A percentile compares a stretch with the other conserved stretches of the same genome.
phyloP scores from a whole-genome alignment of 2,329 filamentous ascomycete species.

The Colletotrichum sp. region DNA sequence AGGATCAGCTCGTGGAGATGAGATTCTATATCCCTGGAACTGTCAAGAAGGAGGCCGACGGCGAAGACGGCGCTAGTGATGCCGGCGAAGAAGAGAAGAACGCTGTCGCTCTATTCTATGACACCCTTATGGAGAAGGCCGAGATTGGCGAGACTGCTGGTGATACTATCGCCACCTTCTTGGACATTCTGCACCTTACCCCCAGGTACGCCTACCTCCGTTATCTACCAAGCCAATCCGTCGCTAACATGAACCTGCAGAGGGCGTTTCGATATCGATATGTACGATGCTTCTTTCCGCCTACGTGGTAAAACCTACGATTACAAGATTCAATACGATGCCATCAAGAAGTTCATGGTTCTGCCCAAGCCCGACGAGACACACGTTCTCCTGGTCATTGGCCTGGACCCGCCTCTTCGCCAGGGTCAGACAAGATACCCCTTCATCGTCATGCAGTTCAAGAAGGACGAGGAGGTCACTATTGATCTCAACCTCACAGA shows the following conservation, averaged over 20 bases:
- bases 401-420: conserved; percentile 90
- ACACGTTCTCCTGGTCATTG: conserved; percentile 93
- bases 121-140: conserved; percentile 96
- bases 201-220: conserved; percentile 67
- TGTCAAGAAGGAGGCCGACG: conserved; percentile 76
- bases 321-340: conserved; percentile 99
- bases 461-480: conserved; percentile 95
- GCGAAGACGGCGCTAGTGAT: conserved; percentile 74
- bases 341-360: conserved; percentile 98
- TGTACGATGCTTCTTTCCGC: conserved; percentile 98
- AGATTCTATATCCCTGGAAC: conserved; percentile 97
- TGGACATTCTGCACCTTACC: conserved; percentile 95
- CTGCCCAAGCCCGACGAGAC: conserved; percentile 98
- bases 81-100: conserved; percentile 83
- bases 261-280: conserved; percentile 99
- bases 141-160: conserved; percentile 99
- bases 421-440: conserved; percentile 98
- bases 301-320: conserved; percentile 99
- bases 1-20: conserved; percentile 97
- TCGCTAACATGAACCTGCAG: conserved; percentile 50
- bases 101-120: conserved; percentile 96
- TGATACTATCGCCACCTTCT: conserved; percentile 96
- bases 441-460: conserved; percentile 99
- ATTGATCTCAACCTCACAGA: conserved; percentile 97
- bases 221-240: neutral